A percentile compares a stretch with the other conserved stretches of the same genome.
Conservation (phyloP, 345 rosid species). For the Cardiospermum halicacabum region DNA sequence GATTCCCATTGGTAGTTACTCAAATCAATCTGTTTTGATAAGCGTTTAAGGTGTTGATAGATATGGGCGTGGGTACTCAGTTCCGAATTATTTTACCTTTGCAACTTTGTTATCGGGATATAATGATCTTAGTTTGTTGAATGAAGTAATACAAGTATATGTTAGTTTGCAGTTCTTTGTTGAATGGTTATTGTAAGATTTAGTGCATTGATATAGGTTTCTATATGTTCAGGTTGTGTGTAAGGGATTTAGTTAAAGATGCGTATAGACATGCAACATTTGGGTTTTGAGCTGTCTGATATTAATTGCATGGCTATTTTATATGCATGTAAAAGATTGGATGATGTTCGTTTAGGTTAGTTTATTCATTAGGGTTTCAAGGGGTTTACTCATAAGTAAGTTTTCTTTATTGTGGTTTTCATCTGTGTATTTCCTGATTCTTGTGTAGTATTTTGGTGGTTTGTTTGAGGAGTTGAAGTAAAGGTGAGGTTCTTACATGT, state of each 20-base stretch:
- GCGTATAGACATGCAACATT: conserved; percentile 48
- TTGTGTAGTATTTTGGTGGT: too few relatives aligned
- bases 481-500: too few relatives aligned
- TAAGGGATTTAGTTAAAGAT: conserved; percentile 60
- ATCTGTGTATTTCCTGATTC: too few relatives aligned
- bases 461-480: too few relatives aligned
- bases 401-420: too few relatives aligned
- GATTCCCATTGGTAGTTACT: conserved; percentile 70
- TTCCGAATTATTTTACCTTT: conserved; percentile 66
- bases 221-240: conserved; percentile 38
- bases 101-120: conserved; percentile 69
- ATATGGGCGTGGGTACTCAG: conserved; percentile 42
- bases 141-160: conserved; percentile 53
- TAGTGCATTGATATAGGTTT: conserved; percentile 39
- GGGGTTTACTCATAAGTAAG: too few relatives aligned
- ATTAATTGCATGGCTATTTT: conserved; percentile 72
- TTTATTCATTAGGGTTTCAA: conserved; percentile 74
- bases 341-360: conserved; percentile 46
- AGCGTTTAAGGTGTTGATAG: conserved; percentile 54
- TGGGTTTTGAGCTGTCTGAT: conserved; percentile 64
- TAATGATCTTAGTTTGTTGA: conserved; percentile 20
- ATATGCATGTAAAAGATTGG: conserved; percentile 53
- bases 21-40: conserved; percentile 33
- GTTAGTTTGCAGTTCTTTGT: conserved; percentile 60
- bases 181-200: conserved; percentile 72